Base-by-base conservation (phyloP, 179 eudicot species). In the Vitellaria paradoxa region DNA sequence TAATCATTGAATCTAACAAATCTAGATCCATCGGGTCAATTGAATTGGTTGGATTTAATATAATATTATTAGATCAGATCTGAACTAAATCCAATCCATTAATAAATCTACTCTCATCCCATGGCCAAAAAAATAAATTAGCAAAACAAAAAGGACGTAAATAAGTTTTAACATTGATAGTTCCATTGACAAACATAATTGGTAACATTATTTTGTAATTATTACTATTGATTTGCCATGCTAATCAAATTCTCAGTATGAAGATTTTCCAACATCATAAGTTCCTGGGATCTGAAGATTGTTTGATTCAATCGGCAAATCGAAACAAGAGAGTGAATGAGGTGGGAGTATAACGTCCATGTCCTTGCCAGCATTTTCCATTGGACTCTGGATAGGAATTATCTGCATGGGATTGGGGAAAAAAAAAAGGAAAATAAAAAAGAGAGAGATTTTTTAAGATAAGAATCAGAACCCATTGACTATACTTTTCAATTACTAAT, bases 261-360 rank as follows among this genome's bases (percentile, higher is more conserved):
- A 74, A 74, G 64, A 79, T 79, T n/a, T 79, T 5, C 61, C 7
- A 26, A 37, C 30, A 68, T 30, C 24, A 74, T 67, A 55, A 68
- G 52, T 5, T 61, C 74, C 70, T 14, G 26, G 59, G 1, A 74
- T 68, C 53, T 49, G n/a, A 63, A 79, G 46, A 63, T 68, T 14
- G 24, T 55, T 63, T 20, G 77, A 67, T 13, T 13, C 60, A 5
- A 72, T 67, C 55, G 80, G 63, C 79, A 89, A 79, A 75, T 88
- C 90, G 15, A 87, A 80, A n/a, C 84, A 80, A 57, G 84, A 81
- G 15, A 91, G 78, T 17, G 95, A 83, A 73, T 81, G 45, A 42
- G 89, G 90, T 62, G 81, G 17, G 30, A 91, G 74, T 23, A 42
- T 42, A 15, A 86, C 76, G n/a, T 76, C 76, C 81, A 91, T 79